A percentile compares a stretch with the other conserved stretches of the same genome.
phyloP scores from a whole-genome alignment of 2,329 filamentous ascomycete genomes.

The Ophiostoma quercus region DNA sequence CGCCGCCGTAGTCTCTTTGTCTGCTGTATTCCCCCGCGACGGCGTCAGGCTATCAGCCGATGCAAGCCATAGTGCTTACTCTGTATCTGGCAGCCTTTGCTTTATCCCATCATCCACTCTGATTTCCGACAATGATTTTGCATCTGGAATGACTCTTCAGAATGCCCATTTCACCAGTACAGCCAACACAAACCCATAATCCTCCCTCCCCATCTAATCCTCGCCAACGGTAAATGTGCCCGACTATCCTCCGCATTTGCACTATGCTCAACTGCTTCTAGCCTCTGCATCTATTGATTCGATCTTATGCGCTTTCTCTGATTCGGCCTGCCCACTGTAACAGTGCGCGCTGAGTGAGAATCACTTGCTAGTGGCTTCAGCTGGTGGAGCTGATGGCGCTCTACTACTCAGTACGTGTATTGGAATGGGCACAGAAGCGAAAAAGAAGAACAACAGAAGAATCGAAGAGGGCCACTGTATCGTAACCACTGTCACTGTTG shows the following conservation, averaged over 20 bases:
- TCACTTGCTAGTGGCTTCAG: neutral
- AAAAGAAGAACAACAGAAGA: neutral
- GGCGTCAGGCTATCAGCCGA: neutral
- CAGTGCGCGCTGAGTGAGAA: neutral
- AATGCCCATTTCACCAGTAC: neutral
- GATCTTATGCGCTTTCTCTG: neutral
- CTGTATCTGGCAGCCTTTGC: neutral
- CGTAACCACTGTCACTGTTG: neutral
- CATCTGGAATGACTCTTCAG: neutral
- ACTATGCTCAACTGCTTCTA: too few relatives aligned
- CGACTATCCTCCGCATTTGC: too few relatives aligned
- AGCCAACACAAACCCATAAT: too few relatives aligned
- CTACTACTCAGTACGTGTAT: too few relatives aligned
- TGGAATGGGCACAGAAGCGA: neutral
- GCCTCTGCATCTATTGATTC: neutral
- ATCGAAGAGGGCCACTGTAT: neutral
- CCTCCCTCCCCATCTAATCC: neutral
- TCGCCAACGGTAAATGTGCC: neutral
- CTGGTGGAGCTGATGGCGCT: neutral
- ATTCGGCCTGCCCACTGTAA: neutral
- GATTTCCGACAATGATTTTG: neutral
- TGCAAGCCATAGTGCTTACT: neutral
- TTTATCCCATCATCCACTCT: too few relatives aligned
- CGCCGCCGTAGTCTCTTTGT: constrained; percentile 2
- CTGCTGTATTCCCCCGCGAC: neutral